Evolutionary conservation across 2,329 filamentous ascomycete genomes (phyloP), one percentile per base, ranked within the genome.

Genomic region (Arachnomyces sp.): DNA sequence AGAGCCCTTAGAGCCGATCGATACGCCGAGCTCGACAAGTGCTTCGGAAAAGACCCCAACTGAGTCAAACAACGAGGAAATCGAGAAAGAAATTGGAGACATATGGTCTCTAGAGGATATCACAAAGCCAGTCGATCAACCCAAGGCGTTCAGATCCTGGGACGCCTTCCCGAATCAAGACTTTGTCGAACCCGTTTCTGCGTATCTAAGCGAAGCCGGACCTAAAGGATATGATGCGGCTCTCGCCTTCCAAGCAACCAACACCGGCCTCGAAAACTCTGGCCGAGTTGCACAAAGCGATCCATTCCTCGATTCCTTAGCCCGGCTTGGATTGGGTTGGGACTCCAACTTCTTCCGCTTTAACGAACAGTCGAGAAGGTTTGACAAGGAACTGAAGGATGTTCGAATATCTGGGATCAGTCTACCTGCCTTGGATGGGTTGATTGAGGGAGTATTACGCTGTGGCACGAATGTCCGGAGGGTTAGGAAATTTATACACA

Each of bases 341-440:
- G 60, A 58, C 39, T 70, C 67, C 6, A 49, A 60, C 5, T 57
- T 69, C 40, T 69, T 69, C 42, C 53, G 52, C 5, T 70, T 63
- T 50, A 56, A 68, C 44, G 51, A 58, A 35, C 44, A 54, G 34
- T 50, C 49, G 3, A 51, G 45, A 14, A 50, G 37, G n/a, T 69
- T 70, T 38, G 59, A 62, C 30, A 65, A 61, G 30, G 57, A 59
- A 3, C 55, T 74, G 28, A 51, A 60, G 3, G 59, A 70, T 39
- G 59, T 71, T 1, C 61, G 70, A 2, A 59, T 75, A 21, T 71
- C 71, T 2, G 77, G 77, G 2, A 54, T 69, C 28, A 77, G 72
- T 44, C 54, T 66, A n/a, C 44, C 52, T 15, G 57, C 66, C 15
- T 59, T 72, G 8, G 52, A 62, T 33, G 51, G 50, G 4, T 36